Evolutionary conservation across 352 stramenopile species (phyloP).

Genomic region (Globisporangium polare): DNA sequence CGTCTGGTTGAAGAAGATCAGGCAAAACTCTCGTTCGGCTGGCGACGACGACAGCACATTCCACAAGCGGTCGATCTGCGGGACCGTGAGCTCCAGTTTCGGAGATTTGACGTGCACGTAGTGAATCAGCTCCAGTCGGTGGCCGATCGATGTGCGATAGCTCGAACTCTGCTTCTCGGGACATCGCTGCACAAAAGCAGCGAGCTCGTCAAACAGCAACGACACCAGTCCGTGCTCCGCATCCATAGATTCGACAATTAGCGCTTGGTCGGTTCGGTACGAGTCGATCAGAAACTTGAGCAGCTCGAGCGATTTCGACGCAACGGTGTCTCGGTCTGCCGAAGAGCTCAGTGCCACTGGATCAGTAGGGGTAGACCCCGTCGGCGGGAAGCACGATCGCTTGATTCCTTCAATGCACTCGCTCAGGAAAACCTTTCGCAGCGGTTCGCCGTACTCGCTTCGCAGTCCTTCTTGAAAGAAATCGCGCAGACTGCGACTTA

Average conservation of each 20-base stretch:
- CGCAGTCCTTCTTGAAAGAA: conserved; percentile 82
- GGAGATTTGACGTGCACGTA: conserved; percentile 82
- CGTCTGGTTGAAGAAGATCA: conserved; percentile 86
- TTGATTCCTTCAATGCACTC: conserved; percentile 82
- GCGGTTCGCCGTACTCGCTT: conserved; percentile 60
- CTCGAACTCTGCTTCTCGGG: conserved; percentile 40
- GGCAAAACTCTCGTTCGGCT: conserved; percentile 72
- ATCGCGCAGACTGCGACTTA: conserved; percentile 64
- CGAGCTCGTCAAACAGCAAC: conserved; percentile 82
- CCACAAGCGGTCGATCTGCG: conserved; percentile 77
- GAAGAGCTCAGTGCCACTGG: conserved; percentile 15
- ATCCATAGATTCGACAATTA: conserved; percentile 71
- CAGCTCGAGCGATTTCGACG: conserved; percentile 74
- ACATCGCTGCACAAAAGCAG: conserved; percentile 65
- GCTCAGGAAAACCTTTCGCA: conserved; percentile 65
- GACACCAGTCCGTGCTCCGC: conserved; percentile 64
- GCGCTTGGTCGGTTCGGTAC: conserved; percentile 62
- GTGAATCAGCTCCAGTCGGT: conserved; percentile 84
- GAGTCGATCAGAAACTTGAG: conserved; percentile 88
- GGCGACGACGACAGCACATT: conserved; percentile 65
- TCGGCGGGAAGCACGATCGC: conserved; percentile 48
- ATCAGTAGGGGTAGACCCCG: neutral
- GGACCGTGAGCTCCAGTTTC: conserved; percentile 67
- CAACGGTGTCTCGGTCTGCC: conserved; percentile 33
- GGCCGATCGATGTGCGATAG: conserved; percentile 74